A percentile compares a stretch with the other conserved stretches of the same genome.
Evolutionary conservation across 2,329 filamentous ascomycete species (phyloP).

Genomic region (Curvularia hawaiiensis): DNA sequence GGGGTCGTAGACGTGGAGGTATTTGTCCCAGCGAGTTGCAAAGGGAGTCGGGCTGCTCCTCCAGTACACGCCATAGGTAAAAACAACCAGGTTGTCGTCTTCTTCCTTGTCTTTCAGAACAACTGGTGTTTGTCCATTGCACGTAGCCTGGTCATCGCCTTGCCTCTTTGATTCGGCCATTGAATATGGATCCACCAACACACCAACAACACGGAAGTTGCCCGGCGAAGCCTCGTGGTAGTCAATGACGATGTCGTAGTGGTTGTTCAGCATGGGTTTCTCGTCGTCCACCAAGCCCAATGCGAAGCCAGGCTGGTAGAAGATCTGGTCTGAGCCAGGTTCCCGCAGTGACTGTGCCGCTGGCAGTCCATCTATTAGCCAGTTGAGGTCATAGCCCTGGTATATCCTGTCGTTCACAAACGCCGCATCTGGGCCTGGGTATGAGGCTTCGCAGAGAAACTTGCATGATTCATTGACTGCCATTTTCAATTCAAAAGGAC

Average conservation of each 20-base stretch:
- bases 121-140: constrained; percentile 65
- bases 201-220: constrained; percentile 87
- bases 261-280: constrained; percentile 79
- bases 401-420: constrained; percentile 85
- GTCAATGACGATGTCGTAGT: constrained; percentile 92
- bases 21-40: constrained; percentile 99
- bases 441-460: constrained; percentile 72
- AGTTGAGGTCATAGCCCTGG: constrained; percentile 90
- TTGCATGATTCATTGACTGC: constrained; percentile 86
- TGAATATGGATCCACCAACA: constrained; percentile 84
- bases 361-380: constrained; percentile 92
- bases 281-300: constrained; percentile 65
- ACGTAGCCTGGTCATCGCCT: constrained; percentile 64
- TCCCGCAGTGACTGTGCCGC: constrained; percentile 85
- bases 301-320: constrained; percentile 91
- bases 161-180: constrained; percentile 61
- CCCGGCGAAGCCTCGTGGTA: constrained; percentile 80
- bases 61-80: constrained; percentile 95
- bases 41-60: constrained; percentile 81
- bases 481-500: constrained; percentile 90
- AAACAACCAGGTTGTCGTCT: constrained; percentile 67
- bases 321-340: constrained; percentile 74
- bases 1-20: constrained; percentile 94
- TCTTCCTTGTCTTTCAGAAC: constrained; percentile 67
- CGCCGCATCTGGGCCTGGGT: constrained; percentile 67